phyloP scores from a whole-genome alignment of 2,329 filamentous ascomycete genomes.

The Fusarium xyrophilum region DNA sequence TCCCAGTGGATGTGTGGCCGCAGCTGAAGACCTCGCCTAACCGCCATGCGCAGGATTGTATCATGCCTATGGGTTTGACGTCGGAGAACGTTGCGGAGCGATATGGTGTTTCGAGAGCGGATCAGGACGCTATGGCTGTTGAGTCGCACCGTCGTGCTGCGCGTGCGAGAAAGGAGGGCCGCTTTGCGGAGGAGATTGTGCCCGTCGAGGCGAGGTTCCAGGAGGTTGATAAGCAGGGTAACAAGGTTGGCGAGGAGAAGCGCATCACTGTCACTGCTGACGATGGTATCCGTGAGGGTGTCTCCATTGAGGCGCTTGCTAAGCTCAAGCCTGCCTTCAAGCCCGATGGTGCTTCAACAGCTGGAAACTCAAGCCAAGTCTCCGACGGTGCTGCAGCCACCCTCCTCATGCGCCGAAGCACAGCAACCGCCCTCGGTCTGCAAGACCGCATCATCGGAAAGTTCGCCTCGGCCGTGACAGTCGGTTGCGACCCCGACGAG shows the following conservation, averaged over 20 bases:
- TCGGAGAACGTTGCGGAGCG: conserved; percentile 85
- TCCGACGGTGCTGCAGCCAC: conserved; percentile 86
- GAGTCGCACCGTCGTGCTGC: conserved; percentile 77
- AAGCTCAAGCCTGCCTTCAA: conserved; percentile 88
- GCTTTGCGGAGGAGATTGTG: conserved; percentile 81
- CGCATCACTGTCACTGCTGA: conserved; percentile 75
- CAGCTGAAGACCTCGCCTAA: conserved; percentile 68
- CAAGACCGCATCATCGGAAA: conserved; percentile 75
- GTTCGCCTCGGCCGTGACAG: conserved; percentile 78
- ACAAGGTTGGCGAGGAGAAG: conserved; percentile 62
- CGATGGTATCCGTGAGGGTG: conserved; percentile 78
- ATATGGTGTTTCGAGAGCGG: conserved; percentile 74
- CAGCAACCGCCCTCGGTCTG: conserved; percentile 76
- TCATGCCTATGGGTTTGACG: conserved; percentile 94
- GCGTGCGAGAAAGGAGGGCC: conserved; percentile 70
- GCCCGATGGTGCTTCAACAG: conserved; percentile 76
- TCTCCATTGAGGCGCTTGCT: conserved; percentile 72
- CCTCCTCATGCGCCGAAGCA: conserved; percentile 84
- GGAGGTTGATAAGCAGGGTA: conserved; percentile 67
- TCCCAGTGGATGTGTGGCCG: conserved; percentile 82
- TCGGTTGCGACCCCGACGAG: conserved; percentile 85
- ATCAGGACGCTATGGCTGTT: conserved; percentile 85
- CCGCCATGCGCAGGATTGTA: conserved; percentile 79
- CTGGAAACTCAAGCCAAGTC: conserved; percentile 86
- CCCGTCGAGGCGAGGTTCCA: conserved; percentile 76